Percentiles rank a stretch among this genome's conserved stretches.
Conservation (phyloP, 1,139 yeast genomes). For the Candida sp. region DNA sequence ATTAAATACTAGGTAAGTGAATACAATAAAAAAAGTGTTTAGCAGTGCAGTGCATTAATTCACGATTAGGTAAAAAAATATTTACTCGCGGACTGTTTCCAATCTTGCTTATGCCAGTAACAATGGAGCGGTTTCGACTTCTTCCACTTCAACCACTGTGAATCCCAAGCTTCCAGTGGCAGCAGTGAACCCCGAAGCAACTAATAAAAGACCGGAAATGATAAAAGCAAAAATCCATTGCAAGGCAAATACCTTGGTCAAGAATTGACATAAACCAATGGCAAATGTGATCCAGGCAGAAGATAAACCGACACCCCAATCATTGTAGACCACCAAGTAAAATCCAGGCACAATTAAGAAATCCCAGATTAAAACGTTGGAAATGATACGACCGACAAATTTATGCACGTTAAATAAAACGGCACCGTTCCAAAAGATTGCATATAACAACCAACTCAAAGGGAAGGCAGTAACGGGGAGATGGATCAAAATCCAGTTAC, state of each 20-base stretch:
- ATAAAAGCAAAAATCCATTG: slow-evolving; percentile 83
- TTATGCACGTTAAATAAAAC: slow-evolving; percentile 56
- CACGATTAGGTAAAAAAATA: too few species aligned
- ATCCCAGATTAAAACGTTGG: slow-evolving; percentile 77
- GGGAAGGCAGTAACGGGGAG: slow-evolving; percentile 68
- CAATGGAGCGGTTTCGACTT: slow-evolving; percentile 26
- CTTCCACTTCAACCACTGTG: slow-evolving; percentile 10
- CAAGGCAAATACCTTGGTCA: slow-evolving; percentile 65
- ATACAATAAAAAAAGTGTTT: too few species aligned
- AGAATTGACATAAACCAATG: slow-evolving; percentile 65
- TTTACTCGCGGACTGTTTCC: too few species aligned
- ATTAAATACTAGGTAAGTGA: too few species aligned
- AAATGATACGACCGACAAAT: slow-evolving; percentile 61
- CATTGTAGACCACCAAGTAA: slow-evolving; percentile 57
- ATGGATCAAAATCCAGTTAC: slow-evolving; percentile 57
- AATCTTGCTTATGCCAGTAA: slow-evolving; percentile 12
- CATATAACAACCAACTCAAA: slow-evolving; percentile 68
- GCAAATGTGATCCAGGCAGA: slow-evolving; percentile 59
- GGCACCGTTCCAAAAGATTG: slow-evolving; percentile 83
- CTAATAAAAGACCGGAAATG: slow-evolving; percentile 53
- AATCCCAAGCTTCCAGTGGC: slow-evolving; percentile 17
- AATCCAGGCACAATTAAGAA: slow-evolving; percentile 63
- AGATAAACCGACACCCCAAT: slow-evolving; percentile 68
- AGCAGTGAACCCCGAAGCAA: slow-evolving; percentile 45
- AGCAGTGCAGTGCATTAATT: too few species aligned